phyloP scores from a whole-genome alignment of 129 eudicot species.

The Flaveria brownii region DNA sequence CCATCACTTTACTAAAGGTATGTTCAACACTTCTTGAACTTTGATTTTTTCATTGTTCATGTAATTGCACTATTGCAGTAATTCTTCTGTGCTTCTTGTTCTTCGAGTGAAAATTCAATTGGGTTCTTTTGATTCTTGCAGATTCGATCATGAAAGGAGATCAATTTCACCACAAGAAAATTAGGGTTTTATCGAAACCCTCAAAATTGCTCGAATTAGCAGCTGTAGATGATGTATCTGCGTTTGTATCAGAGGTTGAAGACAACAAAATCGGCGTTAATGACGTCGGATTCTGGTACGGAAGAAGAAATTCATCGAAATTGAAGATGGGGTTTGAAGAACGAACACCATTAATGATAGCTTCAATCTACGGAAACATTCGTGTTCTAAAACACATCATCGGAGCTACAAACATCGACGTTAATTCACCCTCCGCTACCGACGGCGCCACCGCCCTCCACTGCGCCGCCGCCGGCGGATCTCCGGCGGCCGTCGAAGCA shows the following conservation, averaged over 20 bases:
- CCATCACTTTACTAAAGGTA: no score
- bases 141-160: slow-evolving; percentile 44
- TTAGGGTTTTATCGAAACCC: slow-evolving; percentile 6
- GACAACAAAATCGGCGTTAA: slow-evolving; percentile 35
- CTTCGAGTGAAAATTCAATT: no score
- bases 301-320: slow-evolving; percentile 53
- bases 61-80: no score
- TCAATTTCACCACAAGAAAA: slow-evolving; percentile 20
- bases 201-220: slow-evolving; percentile 74
- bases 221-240: slow-evolving; percentile 58
- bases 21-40: no score
- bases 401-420: slow-evolving; percentile 36
- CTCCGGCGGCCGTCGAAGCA: slow-evolving; percentile 36
- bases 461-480: slow-evolving; percentile 90
- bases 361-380: slow-evolving; percentile 73
- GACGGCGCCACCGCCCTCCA: slow-evolving; percentile 87
- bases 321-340: slow-evolving; percentile 63
- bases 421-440: slow-evolving; percentile 55
- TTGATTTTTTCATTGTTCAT: no score
- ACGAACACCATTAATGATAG: slow-evolving; percentile 76
- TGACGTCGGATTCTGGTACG: slow-evolving; percentile 74
- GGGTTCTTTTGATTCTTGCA: no score
- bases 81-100: no score
- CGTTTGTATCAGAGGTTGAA: slow-evolving; percentile 54
- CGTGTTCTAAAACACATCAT: slow-evolving; percentile 53